Conservation (phyloP, 2,329 filamentous ascomycete genomes). For the Macrophomina tecta region DNA sequence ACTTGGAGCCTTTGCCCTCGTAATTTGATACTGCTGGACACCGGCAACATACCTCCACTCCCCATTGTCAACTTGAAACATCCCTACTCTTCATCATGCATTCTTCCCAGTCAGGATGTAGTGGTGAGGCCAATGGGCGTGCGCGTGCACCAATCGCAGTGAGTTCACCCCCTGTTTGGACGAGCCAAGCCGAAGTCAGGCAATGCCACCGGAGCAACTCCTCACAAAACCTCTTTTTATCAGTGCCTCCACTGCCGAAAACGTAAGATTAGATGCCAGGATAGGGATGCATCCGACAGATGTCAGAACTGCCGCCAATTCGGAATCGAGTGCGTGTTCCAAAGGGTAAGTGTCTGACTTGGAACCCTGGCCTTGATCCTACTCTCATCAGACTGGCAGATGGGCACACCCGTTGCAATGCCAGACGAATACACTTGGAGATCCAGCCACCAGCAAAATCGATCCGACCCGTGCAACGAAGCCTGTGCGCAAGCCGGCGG, state of each 20-base stretch:
- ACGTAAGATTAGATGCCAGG: slow-evolving; percentile 15
- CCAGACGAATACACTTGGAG: background rate
- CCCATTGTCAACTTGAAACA: background rate
- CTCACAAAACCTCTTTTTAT: background rate
- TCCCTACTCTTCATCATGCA: background rate
- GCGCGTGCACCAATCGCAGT: slow-evolving; percentile 3
- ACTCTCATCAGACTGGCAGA: background rate
- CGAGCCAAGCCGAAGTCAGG: background rate
- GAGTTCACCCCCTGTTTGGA: background rate
- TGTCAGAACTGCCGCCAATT: slow-evolving; percentile 1
- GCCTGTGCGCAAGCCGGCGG: background rate
- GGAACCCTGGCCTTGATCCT: too few relatives aligned
- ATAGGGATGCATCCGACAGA: background rate
- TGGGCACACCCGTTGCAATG: background rate
- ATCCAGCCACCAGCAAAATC: background rate
- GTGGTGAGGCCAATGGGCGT: background rate
- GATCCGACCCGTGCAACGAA: background rate
- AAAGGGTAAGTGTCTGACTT: background rate
- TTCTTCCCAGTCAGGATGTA: background rate
- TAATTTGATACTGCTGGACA: background rate
- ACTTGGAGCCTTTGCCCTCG: background rate
- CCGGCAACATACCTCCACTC: background rate
- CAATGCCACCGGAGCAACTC: background rate
- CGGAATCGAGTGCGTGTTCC: slow-evolving; percentile 10
- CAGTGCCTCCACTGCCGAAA: slow-evolving; percentile 15